Base-by-base conservation (phyloP, 1,139 yeast species). In the Hanseniaspora uvarum region DNA sequence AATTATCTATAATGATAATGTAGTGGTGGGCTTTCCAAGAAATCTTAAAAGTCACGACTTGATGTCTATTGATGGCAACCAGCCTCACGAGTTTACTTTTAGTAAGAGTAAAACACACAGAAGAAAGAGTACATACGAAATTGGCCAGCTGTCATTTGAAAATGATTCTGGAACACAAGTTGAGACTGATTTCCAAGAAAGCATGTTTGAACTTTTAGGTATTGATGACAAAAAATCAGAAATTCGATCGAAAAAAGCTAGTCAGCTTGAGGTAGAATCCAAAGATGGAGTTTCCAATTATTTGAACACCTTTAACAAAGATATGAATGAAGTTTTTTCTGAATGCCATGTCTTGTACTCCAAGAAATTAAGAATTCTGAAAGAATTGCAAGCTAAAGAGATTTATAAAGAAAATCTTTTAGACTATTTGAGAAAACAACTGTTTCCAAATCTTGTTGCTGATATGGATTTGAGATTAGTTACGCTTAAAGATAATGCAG, bases 131-230 rank as follows among this genome's bases (percentile, higher is more conserved):
- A 23, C 33, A 10, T 49, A 50, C 23, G 53, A 58, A 39, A 64
- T 66, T 36, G 68, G 69, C 5, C 65, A 63, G 24, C 53, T 66
- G 33, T 66, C 61, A 52, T 66, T 65, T 57, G 68, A 65, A 55
- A 41, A 38, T 41, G 63, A 65, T 41, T 55, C 63, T n/a, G 62
- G 63, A 6, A 64, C 64, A 34, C 61, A 65, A 46, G 65, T 64
- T 41, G 58, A 61, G 2, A 66, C 64, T 37, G 58, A 64, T 5
- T 66, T 65, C 55, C 67, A 67, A 12, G 58, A 63, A 34, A 68
- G 65, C 41, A 55, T 65, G 53, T 44, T 50, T 40, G 46, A 49
- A 21, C 46, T 49, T 3, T 34, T 49, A n/a, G 53, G 53, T 23
- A 33, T 49, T 16, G 38, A 41, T 28, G 46, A 49, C 18, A 16